Evolutionary conservation across 2,329 filamentous ascomycete species (phyloP).

Genomic region (Sporothrix schenckii): DNA sequence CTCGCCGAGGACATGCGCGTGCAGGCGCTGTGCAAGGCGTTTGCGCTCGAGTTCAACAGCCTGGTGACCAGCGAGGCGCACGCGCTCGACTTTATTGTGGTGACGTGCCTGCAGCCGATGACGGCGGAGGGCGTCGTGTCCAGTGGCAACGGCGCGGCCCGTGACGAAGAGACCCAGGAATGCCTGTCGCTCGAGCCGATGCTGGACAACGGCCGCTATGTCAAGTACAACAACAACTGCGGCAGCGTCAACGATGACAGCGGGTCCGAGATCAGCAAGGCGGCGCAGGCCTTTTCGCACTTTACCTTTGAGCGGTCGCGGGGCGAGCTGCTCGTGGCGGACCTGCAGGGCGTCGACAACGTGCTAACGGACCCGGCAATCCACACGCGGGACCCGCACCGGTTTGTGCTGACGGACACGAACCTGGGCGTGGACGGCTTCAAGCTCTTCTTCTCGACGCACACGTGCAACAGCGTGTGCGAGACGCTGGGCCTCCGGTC

Average conservation of each 20-base stretch:
- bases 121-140: neutral
- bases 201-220: conserved; percentile 44
- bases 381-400: conserved; percentile 43
- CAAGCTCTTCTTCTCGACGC: conserved; percentile 47
- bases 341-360: conserved; percentile 46
- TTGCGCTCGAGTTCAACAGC: conserved; percentile 48
- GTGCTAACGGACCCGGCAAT: conserved; percentile 46
- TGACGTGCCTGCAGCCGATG: conserved; percentile 41
- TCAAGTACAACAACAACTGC: conserved; percentile 48
- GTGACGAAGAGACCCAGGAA: neutral
- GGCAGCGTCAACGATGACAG: conserved; percentile 38
- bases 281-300: conserved; percentile 49
- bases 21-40: conserved; percentile 47
- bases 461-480: conserved; percentile 45
- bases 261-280: conserved; percentile 38
- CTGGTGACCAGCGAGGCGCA: conserved; percentile 37
- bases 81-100: conserved; percentile 44
- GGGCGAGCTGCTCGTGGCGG: conserved; percentile 44
- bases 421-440: conserved; percentile 45
- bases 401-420: conserved; percentile 43
- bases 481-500: conserved; percentile 41
- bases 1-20: conserved; percentile 47
- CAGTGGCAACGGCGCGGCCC: neutral
- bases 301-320: conserved; percentile 49
- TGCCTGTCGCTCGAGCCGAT: conserved; percentile 45